Evolutionary conservation across 2,329 filamentous ascomycete genomes (phyloP).

Genomic region (Penicillium digitatum): DNA sequence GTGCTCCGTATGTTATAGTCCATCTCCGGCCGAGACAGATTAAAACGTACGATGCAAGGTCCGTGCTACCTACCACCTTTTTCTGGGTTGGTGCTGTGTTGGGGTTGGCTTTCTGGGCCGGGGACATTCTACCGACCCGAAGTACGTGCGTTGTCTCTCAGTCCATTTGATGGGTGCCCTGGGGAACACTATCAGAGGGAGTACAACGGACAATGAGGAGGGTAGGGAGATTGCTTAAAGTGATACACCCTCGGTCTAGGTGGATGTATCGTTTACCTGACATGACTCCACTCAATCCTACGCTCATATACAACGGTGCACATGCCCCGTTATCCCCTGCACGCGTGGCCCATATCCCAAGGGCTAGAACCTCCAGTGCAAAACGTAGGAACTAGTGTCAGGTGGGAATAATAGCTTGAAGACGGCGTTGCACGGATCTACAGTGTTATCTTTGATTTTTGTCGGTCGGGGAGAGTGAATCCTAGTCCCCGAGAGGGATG

Average conservation of each 20-base stretch:
- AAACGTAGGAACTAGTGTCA: conserved; percentile 1
- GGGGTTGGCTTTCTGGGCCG: background rate
- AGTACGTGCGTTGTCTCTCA: too few species aligned
- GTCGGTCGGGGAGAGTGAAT: conserved; percentile 12
- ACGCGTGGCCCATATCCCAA: conserved; percentile 12
- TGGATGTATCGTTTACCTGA: background rate
- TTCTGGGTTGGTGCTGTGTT: background rate
- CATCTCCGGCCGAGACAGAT: background rate
- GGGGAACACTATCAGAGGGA: background rate
- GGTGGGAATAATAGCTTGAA: background rate
- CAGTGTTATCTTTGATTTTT: background rate
- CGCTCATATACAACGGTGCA: conserved; percentile 6
- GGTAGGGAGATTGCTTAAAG: too few species aligned
- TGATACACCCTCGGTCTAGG: background rate
- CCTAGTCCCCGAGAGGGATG: conserved; percentile 15
- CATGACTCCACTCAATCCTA: background rate
- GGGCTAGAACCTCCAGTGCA: conserved; percentile 11
- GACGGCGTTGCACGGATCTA: conserved; percentile 19
- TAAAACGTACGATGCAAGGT: conserved; percentile 7
- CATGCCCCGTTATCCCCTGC: background rate
- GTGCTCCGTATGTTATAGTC: background rate
- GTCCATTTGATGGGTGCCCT: too few species aligned
- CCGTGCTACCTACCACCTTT: background rate
- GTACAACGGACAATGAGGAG: too few species aligned
- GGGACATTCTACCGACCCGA: background rate